Evolutionary conservation across 495 filamentous ascomycete genomes (phyloP).

Genomic region (Talaromyces borbonicus): DNA sequence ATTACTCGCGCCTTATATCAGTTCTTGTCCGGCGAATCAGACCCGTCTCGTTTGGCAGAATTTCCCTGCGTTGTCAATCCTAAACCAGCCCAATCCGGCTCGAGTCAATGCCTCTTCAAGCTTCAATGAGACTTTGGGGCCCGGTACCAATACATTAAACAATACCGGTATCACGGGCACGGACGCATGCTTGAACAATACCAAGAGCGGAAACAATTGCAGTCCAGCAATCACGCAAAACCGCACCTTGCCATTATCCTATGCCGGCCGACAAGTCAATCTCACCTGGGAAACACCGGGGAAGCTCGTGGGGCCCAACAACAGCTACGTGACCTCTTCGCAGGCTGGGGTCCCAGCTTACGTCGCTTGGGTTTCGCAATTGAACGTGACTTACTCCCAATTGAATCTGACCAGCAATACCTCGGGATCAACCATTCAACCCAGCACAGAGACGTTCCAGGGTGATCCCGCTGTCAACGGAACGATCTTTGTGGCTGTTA

Average conservation of each 20-base stretch:
- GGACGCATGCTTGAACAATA: conserved; percentile 42
- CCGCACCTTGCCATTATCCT: conserved; percentile 57
- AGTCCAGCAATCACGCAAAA: conserved; percentile 55
- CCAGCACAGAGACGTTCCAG: conserved; percentile 47
- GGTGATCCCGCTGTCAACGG: conserved; percentile 65
- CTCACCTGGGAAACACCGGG: conserved; percentile 69
- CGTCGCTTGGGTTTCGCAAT: conserved; percentile 72
- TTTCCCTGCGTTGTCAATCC: conserved; percentile 63
- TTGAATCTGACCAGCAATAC: conserved; percentile 39
- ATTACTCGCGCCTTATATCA: conserved; percentile 75
- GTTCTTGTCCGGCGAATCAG: conserved; percentile 60
- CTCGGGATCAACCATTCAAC: conserved; percentile 61
- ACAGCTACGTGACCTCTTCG: conserved; percentile 61
- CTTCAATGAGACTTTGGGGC: conserved; percentile 24
- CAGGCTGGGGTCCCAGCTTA: conserved; percentile 49
- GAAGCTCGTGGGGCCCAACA: conserved; percentile 64
- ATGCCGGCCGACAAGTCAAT: conserved; percentile 61
- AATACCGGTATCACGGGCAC: conserved; percentile 24
- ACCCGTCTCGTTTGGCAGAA: conserved; percentile 83
- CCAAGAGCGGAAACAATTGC: conserved; percentile 45
- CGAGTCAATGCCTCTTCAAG: conserved; percentile 42
- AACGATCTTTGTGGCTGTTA: conserved; percentile 71
- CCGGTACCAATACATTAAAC: conserved; percentile 26
- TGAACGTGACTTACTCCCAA: conserved; percentile 75
- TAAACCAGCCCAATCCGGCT: conserved; percentile 69